Conservation (phyloP, 2,329 filamentous ascomycete species). For the Stagonosporopsis tanaceti region DNA sequence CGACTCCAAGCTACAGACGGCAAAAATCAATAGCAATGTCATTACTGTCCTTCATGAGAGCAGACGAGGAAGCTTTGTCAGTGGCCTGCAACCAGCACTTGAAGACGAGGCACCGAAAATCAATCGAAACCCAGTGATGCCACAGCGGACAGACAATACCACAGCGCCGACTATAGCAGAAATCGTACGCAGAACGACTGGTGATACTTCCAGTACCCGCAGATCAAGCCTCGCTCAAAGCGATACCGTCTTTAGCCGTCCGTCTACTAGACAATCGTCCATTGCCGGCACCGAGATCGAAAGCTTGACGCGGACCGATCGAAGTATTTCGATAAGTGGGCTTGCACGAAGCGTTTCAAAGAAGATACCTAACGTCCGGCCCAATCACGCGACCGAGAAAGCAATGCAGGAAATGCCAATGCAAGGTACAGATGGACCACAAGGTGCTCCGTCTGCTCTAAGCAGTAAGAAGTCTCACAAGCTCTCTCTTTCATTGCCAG, state of each 20-base stretch:
- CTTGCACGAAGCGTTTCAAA: conserved; percentile 35
- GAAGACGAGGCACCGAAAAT: conserved; percentile 16
- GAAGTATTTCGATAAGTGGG: conserved; percentile 32
- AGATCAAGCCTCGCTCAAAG: conserved; percentile 16
- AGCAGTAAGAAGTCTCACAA: conserved; percentile 16
- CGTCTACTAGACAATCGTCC: conserved; percentile 14
- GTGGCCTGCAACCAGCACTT: conserved; percentile 19
- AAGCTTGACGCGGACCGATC: conserved; percentile 20
- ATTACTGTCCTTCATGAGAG: conserved; percentile 26
- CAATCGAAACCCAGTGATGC: conserved; percentile 25
- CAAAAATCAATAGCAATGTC: conserved; percentile 8
- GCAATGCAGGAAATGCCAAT: neutral
- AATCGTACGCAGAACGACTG: conserved; percentile 25
- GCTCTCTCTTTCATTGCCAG: conserved; percentile 20
- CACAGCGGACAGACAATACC: conserved; percentile 10
- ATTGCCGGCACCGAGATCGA: conserved; percentile 4
- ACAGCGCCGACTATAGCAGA: conserved; percentile 35
- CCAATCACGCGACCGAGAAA: conserved; percentile 1
- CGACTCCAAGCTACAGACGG: conserved; percentile 17
- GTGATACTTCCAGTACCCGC: conserved; percentile 18
- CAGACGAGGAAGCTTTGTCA: conserved; percentile 41
- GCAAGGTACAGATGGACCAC: neutral
- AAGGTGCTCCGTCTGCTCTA: neutral
- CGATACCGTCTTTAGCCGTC: conserved; percentile 23
- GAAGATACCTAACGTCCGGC: conserved; percentile 32